Conservation (phyloP, 2,329 filamentous ascomycete species). For the Fusarium siculi region DNA sequence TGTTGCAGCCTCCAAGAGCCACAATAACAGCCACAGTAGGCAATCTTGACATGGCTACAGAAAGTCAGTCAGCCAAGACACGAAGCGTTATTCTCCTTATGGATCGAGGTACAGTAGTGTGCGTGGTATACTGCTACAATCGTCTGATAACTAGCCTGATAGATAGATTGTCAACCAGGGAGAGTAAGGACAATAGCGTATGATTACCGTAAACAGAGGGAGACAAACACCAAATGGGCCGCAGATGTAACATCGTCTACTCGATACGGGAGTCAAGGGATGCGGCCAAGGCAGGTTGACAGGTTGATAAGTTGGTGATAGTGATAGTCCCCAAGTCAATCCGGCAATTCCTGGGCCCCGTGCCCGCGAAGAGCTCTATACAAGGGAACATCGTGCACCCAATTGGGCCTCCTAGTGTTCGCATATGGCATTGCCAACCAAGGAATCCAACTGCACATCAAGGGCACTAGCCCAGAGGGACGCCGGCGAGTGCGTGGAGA, state of each 20-base stretch:
- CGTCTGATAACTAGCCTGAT: constrained; percentile 7
- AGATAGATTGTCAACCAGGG: constrained; percentile 6
- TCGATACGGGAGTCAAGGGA: constrained; percentile 13
- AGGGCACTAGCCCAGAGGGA: constrained; percentile 17
- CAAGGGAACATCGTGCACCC: not conserved
- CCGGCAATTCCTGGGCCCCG: constrained; percentile 4
- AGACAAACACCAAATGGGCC: constrained; percentile 4
- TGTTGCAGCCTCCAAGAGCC: constrained; percentile 14
- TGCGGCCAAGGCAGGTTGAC: not conserved
- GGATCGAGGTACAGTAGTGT: constrained; percentile 31
- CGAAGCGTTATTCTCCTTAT: constrained; percentile 16
- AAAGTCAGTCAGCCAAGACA: not conserved
- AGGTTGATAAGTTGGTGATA: not conserved
- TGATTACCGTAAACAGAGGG: constrained; percentile 22
- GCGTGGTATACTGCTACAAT: constrained; percentile 5
- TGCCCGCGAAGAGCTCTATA: not conserved
- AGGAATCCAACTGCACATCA: constrained; percentile 22
- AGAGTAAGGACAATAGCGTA: constrained; percentile 1
- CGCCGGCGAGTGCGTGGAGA: constrained; percentile 11
- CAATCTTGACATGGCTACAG: not conserved
- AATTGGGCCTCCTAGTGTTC: not conserved
- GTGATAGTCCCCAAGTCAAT: not conserved
- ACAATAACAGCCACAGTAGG: constrained; percentile 4
- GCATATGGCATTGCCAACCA: not conserved
- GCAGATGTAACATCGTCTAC: constrained; percentile 1